Evolutionary conservation across 257 asterid species (phyloP).

Genomic region (Solanum tacnaense): DNA sequence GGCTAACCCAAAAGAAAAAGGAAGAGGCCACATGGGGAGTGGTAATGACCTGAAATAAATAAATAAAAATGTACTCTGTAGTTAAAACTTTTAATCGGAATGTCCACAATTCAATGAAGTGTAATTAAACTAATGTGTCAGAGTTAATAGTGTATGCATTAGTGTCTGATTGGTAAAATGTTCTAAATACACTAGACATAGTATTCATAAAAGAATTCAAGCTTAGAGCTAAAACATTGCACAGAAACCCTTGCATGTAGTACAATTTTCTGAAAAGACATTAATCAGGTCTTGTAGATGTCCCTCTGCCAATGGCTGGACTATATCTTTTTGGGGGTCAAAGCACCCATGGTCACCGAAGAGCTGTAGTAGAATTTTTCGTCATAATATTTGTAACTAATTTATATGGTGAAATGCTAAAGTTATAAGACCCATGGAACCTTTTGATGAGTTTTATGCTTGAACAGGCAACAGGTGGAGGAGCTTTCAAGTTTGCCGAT

Average conservation of each 20-base stretch:
- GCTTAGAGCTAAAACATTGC: neutral
- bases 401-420: neutral
- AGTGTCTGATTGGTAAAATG: neutral
- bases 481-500: slow-evolving; percentile 88
- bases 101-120: neutral
- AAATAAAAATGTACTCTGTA: neutral
- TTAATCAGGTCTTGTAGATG: neutral
- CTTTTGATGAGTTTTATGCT: slow-evolving; percentile 17
- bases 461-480: slow-evolving; percentile 98
- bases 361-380: neutral
- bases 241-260: neutral
- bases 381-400: neutral
- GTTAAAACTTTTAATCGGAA: neutral
- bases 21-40: neutral
- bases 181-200: neutral
- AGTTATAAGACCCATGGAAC: neutral
- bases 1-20: neutral
- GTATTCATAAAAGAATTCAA: neutral
- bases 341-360: neutral
- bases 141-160: neutral
- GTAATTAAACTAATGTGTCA: neutral
- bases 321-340: neutral
- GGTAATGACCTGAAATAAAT: neutral
- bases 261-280: neutral
- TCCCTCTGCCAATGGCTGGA: neutral